A percentile compares a stretch with the other conserved stretches of the same genome.
Evolutionary conservation across 768 basidiomycete genomes (phyloP).

Genomic region (Dentipellis fragilis): DNA sequence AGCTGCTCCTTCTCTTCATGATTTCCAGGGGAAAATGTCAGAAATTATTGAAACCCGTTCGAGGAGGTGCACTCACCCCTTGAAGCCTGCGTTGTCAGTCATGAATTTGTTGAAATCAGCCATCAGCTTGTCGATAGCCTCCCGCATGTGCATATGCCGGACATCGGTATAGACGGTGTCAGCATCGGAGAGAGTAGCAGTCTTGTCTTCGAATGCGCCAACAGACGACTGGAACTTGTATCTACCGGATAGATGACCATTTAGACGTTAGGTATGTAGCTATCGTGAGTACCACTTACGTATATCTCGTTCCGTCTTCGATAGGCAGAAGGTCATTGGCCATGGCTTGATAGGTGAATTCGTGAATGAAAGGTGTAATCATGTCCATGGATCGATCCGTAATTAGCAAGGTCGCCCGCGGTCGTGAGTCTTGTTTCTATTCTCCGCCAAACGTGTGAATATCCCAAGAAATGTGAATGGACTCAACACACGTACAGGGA

Average conservation of each 20-base stretch:
- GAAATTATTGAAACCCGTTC: not conserved
- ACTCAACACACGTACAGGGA: conserved; percentile 48
- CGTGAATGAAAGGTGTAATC: conserved; percentile 83
- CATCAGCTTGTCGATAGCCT: conserved; percentile 96
- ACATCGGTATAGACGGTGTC: conserved; percentile 90
- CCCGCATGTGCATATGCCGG: conserved; percentile 97
- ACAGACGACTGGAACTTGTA: conserved; percentile 89
- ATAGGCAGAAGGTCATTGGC: conserved; percentile 88
- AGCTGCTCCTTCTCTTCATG: conserved; percentile 61
- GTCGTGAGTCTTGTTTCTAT: conserved; percentile 32
- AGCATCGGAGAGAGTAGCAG: conserved; percentile 72
- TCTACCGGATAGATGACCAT: conserved; percentile 28
- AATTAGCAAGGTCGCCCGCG: conserved; percentile 76
- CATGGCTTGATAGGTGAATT: conserved; percentile 99
- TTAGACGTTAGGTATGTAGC: not conserved
- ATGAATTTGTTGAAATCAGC: conserved; percentile 91
- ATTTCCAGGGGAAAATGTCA: conserved; percentile 1
- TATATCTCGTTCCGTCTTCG: conserved; percentile 77
- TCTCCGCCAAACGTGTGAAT: conserved; percentile 5
- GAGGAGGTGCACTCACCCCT: conserved; percentile 44
- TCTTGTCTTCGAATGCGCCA: conserved; percentile 83
- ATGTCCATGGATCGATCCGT: conserved; percentile 97
- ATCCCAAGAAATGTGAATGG: conserved; percentile 29
- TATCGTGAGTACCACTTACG: conserved; percentile 40
- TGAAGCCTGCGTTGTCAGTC: conserved; percentile 90